phyloP scores from a whole-genome alignment of 441 rosid species.

The Daphne laureola region DNA sequence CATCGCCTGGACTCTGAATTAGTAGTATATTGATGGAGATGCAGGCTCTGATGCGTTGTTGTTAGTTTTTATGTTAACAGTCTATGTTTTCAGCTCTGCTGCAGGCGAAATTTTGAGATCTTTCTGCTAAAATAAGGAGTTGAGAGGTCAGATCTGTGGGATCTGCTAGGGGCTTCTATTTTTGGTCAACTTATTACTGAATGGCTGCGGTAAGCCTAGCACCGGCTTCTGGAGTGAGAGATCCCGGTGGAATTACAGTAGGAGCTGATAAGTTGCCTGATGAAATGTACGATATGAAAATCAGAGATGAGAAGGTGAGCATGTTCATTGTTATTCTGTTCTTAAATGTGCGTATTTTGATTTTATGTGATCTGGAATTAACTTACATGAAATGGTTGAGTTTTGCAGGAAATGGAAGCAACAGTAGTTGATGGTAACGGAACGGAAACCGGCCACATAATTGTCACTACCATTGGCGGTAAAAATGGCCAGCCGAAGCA shows the following conservation, averaged over 20 bases:
- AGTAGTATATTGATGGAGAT: neutral
- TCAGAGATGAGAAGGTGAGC: slow-evolving; percentile 75
- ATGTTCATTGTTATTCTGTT: neutral
- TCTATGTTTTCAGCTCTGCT: neutral
- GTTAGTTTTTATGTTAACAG: neutral
- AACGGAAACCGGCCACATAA: slow-evolving; percentile 63
- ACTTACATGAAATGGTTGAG: slow-evolving; percentile 5
- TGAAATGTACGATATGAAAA: slow-evolving; percentile 90
- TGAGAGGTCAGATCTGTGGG: slow-evolving; percentile 16
- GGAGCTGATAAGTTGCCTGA: slow-evolving; percentile 75
- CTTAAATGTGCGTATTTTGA: neutral
- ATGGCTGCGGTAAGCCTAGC: slow-evolving; percentile 67
- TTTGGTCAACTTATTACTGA: slow-evolving; percentile 25
- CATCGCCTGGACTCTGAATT: neutral
- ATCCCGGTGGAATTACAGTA: slow-evolving; percentile 34
- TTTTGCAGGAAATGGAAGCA: slow-evolving; percentile 60
- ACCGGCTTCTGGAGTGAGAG: slow-evolving; percentile 47
- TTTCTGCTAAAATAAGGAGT: slow-evolving; percentile 23
- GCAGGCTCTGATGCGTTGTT: neutral
- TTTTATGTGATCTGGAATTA: neutral
- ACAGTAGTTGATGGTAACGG: slow-evolving; percentile 54
- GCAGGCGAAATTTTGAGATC: slow-evolving; percentile 24
- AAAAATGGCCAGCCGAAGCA: slow-evolving; percentile 66
- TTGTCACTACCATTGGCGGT: slow-evolving; percentile 65
- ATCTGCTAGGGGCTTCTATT: slow-evolving; percentile 12